Base-by-base conservation (phyloP, 2,329 filamentous ascomycete genomes). In the Penicillium frequentans region DNA sequence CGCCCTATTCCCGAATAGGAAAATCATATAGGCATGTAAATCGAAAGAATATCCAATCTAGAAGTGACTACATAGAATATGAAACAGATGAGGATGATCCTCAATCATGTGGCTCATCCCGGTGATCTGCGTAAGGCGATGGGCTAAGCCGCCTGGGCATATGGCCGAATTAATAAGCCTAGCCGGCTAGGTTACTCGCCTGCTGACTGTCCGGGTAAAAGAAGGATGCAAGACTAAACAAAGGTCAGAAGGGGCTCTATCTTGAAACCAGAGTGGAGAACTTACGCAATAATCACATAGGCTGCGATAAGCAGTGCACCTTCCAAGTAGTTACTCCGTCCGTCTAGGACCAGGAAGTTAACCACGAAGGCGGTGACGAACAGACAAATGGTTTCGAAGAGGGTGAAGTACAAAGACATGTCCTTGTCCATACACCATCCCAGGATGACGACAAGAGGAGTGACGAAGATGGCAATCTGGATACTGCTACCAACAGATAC, bases 341-440 rank as follows among this genome's bases (percentile, higher is more conserved):
- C 91, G 66, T 96, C 91, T 21, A 88, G 82, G 49, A 96, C 91
- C 44, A 96, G 76, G 70, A 96, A 96, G 71, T 96, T 96, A 56
- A 93, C 90, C 33, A 96, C 82, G 43, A 96, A 84, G 0, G 91
- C 90, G 2, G 90, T 87, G 13, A 95, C 90, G 65, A 96, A 96
- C 42, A 96, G 78, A 42, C 90, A 88, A 23, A 92, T 77, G 2
- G 83, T 86, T 70, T 86, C 83, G 61, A 86, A 86, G 19, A 85
- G 74, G 57, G 84, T 85, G 67, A 86, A 86, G 73, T 85, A 85
- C 11, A 86, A 70, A 44, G 79, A 82, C 83, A 93, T 93, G 1
- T 86, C 81, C 59, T 88, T 86, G 60, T 84, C 83, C 82, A 92
- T 86, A 61, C 86, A 86, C 90, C 90, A 93, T 54, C 90, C 64